A percentile compares a stretch with the other conserved stretches of the same genome.
Conservation (phyloP, 2,329 filamentous ascomycete species). For the Penicillium italicum region DNA sequence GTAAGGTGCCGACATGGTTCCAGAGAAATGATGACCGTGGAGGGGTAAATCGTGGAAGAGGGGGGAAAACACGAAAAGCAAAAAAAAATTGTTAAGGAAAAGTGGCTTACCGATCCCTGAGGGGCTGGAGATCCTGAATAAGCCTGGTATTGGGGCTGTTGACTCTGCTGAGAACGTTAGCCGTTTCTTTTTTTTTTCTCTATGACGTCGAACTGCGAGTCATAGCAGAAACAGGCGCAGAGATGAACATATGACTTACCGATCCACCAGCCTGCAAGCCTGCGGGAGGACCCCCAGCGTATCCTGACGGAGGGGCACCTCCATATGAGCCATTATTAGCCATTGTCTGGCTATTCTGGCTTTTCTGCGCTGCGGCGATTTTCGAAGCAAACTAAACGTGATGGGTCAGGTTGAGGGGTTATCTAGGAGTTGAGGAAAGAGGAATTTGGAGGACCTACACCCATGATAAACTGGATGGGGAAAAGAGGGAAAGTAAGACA, state of each 20-base stretch:
- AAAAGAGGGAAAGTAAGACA: not conserved
- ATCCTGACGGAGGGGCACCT: slow-evolving; percentile 37
- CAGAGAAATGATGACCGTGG: slow-evolving; percentile 10
- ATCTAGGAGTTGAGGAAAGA: not conserved
- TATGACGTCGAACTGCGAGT: slow-evolving; percentile 22
- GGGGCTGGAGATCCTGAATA: slow-evolving; percentile 46
- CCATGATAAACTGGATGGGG: not conserved
- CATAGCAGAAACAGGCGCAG: slow-evolving; percentile 2
- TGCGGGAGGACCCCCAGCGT: slow-evolving; percentile 38
- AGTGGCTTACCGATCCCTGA: slow-evolving; percentile 38
- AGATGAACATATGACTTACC: slow-evolving; percentile 45
- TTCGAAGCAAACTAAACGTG: slow-evolving; percentile 37
- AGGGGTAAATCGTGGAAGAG: slow-evolving; percentile 10
- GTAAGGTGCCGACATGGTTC: slow-evolving; percentile 37
- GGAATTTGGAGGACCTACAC: slow-evolving; percentile 2
- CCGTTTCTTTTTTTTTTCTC: not conserved
- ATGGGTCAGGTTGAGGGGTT: not conserved
- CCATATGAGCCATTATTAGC: slow-evolving; percentile 30
- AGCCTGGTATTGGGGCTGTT: slow-evolving; percentile 53
- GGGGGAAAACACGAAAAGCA: slow-evolving; percentile 10
- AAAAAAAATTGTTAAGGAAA: slow-evolving; percentile 9
- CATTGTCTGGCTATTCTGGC: slow-evolving; percentile 16
- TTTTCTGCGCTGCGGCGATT: slow-evolving; percentile 38
- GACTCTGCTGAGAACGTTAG: not conserved
- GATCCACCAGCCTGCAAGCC: slow-evolving; percentile 42